Conservation (phyloP, 2,329 filamentous ascomycete species). For the Cytospora mali region DNA sequence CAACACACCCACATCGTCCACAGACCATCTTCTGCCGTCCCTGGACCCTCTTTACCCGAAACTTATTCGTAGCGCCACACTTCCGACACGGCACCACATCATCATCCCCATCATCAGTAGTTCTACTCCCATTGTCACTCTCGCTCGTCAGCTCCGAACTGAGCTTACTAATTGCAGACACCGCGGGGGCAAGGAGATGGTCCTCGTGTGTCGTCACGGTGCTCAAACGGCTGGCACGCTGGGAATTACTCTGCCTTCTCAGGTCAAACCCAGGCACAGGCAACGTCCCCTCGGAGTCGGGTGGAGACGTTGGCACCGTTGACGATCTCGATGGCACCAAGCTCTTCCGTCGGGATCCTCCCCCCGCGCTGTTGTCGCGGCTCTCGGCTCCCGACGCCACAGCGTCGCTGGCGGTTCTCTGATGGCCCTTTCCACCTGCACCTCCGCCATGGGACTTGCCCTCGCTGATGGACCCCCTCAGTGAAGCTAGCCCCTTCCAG, state of each 20-base stretch:
- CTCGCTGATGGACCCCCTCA: conserved; percentile 35
- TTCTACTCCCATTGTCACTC: conserved; percentile 37
- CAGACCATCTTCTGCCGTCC: conserved; percentile 63
- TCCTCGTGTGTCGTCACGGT: conserved; percentile 28
- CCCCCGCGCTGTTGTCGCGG: conserved; percentile 14
- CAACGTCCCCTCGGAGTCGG: conserved; percentile 28
- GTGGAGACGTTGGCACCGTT: conserved; percentile 11
- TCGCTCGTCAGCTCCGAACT: conserved; percentile 58
- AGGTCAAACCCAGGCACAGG: conserved; percentile 16
- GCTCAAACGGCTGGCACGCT: conserved; percentile 25
- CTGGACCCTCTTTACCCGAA: conserved; percentile 60
- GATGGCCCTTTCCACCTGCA: conserved; percentile 17
- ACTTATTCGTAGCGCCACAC: conserved; percentile 61
- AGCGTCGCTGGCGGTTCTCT: conserved; percentile 24
- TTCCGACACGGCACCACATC: conserved; percentile 56
- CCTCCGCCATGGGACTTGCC: background rate
- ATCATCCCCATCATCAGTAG: conserved; percentile 41
- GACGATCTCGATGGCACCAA: conserved; percentile 19
- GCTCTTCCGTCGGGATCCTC: conserved; percentile 13
- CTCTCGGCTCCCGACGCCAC: conserved; percentile 6
- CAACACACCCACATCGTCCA: conserved; percentile 51
- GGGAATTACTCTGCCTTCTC: too few species aligned
- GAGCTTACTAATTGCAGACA: conserved; percentile 55
- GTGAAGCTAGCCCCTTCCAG: conserved; percentile 50
- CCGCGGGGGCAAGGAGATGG: conserved; percentile 36